Evolutionary conservation across 257 asterid species (phyloP).

Genomic region (Asclepias syriaca): DNA sequence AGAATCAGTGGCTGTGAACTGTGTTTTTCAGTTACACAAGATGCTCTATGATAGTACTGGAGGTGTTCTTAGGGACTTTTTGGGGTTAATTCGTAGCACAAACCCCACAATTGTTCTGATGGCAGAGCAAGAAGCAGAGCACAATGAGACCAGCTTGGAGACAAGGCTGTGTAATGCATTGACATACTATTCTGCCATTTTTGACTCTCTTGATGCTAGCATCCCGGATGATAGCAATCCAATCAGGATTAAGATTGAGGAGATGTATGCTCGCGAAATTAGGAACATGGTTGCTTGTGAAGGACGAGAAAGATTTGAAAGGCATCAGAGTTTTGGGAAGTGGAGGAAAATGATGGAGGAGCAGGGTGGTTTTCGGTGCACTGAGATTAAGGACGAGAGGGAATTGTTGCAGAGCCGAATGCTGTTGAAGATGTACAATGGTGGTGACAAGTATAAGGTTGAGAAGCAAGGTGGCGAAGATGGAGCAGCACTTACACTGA

Average conservation of each 20-base stretch:
- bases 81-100: constrained; percentile 74
- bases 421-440: constrained; percentile 71
- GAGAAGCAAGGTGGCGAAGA: constrained; percentile 38
- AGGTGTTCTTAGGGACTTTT: constrained; percentile 46
- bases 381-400: constrained; percentile 49
- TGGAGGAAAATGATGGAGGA: constrained; percentile 70
- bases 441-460: constrained; percentile 35
- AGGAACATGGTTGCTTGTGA: constrained; percentile 70
- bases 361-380: constrained; percentile 52
- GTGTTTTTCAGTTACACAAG: constrained; percentile 74
- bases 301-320: constrained; percentile 71
- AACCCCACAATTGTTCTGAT: constrained; percentile 52
- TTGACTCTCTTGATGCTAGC: constrained; percentile 60
- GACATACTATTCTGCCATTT: constrained; percentile 69
- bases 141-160: constrained; percentile 50
- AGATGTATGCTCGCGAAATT: constrained; percentile 64
- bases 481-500: constrained; percentile 42
- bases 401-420: constrained; percentile 64
- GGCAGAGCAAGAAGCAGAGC: constrained; percentile 87
- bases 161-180: constrained; percentile 52
- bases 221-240: constrained; percentile 52
- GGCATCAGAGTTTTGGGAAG: constrained; percentile 54
- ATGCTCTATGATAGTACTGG: constrained; percentile 62
- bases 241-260: constrained; percentile 67
- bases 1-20: constrained; percentile 74